Evolutionary conservation across 1,284 basidiomycete species (phyloP).

Genomic region (Neotropicomus parvogracilis): DNA sequence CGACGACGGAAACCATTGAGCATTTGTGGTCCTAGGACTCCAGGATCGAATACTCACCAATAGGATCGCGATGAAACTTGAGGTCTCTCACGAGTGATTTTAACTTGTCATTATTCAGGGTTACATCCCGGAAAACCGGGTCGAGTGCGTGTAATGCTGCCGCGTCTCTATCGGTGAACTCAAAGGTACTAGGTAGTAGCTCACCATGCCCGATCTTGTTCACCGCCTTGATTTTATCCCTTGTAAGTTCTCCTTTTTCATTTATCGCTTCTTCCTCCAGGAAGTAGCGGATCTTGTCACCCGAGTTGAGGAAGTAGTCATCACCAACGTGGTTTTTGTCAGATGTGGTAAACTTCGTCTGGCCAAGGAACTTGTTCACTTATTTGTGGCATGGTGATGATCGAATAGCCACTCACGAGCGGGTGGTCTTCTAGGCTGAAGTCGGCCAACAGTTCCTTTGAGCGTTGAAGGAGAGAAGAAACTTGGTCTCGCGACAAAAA

Average conservation of each 20-base stretch:
- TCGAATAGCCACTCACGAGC: slow-evolving; percentile 48
- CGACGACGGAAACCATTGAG: background rate
- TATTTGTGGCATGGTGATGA: background rate
- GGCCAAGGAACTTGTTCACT: background rate
- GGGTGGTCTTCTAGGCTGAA: slow-evolving; percentile 82
- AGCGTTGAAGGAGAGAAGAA: slow-evolving; percentile 60
- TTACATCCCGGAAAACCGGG: slow-evolving; percentile 73
- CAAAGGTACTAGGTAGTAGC: background rate
- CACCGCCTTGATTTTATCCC: slow-evolving; percentile 75
- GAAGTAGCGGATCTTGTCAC: slow-evolving; percentile 91
- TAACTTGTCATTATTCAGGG: slow-evolving; percentile 71
- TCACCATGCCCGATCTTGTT: slow-evolving; percentile 84
- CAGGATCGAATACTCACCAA: slow-evolving; percentile 45
- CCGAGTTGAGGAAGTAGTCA: slow-evolving; percentile 87
- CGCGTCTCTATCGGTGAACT: background rate
- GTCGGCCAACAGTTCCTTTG: slow-evolving; percentile 69
- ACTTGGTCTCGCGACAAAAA: slow-evolving; percentile 68
- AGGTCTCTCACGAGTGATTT: slow-evolving; percentile 69
- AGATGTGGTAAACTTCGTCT: slow-evolving; percentile 88
- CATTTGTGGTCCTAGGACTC: background rate
- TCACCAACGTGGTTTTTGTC: slow-evolving; percentile 80
- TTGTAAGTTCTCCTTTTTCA: slow-evolving; percentile 59
- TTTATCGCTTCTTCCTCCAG: slow-evolving; percentile 80
- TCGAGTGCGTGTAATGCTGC: slow-evolving; percentile 81
- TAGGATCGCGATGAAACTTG: slow-evolving; percentile 77